These are phyloP conservation scores for Cornus controversa DNA, from an alignment of 148 eudicot species.

Conservation along the genomic window DNA sequence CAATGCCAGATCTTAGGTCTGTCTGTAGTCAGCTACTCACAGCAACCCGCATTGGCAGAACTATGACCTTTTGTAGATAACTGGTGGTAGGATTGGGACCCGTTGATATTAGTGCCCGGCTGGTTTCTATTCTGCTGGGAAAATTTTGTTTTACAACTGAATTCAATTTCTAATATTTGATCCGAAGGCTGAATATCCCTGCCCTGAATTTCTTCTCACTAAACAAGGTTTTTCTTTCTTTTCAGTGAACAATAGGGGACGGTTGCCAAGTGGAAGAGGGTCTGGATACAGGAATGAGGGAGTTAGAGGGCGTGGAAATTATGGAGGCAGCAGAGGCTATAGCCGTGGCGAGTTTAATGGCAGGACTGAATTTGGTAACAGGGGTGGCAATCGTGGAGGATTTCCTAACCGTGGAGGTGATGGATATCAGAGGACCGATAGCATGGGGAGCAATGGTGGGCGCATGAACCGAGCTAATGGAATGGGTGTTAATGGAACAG, in stretches of 20 bases:
- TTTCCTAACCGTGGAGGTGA: conserved; percentile 50
- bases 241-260: conserved; percentile 57
- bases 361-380: conserved; percentile 51
- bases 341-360: conserved; percentile 51
- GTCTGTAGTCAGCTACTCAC: too few species aligned
- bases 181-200: background rate
- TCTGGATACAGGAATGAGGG: conserved; percentile 76
- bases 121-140: background rate
- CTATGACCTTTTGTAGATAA: too few species aligned
- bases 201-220: background rate
- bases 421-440: conserved; percentile 54
- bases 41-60: too few species aligned
- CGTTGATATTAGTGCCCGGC: background rate
- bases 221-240: background rate
- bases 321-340: conserved; percentile 63
- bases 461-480: conserved; percentile 51
- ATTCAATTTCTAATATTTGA: background rate
- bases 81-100: background rate
- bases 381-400: conserved; percentile 49
- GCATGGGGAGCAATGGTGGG: conserved; percentile 28
- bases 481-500: conserved; percentile 21
- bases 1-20: background rate
- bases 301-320: conserved; percentile 61
- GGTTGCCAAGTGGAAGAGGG: conserved; percentile 59
- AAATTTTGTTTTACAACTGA: background rate